Evolutionary conservation across 768 basidiomycete genomes (phyloP), one percentile per base, ranked within the genome.

Genomic region (Clavaria fumosa): DNA sequence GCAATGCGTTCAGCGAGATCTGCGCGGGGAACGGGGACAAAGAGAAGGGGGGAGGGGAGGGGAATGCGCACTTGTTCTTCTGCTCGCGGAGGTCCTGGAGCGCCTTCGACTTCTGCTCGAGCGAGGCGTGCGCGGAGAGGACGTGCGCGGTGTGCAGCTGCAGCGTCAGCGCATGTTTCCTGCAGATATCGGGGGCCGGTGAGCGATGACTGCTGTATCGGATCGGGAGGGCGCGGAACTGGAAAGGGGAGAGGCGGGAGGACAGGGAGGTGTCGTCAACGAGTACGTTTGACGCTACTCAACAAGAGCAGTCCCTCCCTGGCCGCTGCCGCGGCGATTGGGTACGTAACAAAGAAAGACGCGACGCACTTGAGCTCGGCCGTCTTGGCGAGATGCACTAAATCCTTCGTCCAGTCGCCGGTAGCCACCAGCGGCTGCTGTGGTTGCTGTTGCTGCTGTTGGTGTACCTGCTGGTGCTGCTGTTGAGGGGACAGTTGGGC

Each of bases 111-210:
- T 84, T 85, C 52, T 78, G 72, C 43, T 85, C 80, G 4, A 88
- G 61, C 21, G 75, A 69, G 2, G 80, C 74, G 52, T 88, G 83
- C 4, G 82, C 82, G 5, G 84, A 83, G 2, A 88, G 61, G 30
- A 88, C 83, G 51, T 88, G 82, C 7, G 85, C 83, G 7, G 85
- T 88, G 46, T 88, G 85, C 23, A 88, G 60, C 54, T 88, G 84
- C 30, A 88, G 60, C 6, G 81, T 81, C 44, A 88, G 53, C 3
- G 82, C 82, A 52, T 86, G 84, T 58, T 85, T 85, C 59, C 82
- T 85, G 41, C 14, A 19, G 11, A 15, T n/a, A 18, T 17, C 15
- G 7, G 26, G 19, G 17, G 10, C 35, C n/a, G n/a, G n/a, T n/a
- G n/a, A n/a, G n/a, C n/a, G n/a, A n/a, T n/a, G n/a, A n/a, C n/a